Evolutionary conservation across 116 monocot species (phyloP).

Genomic region (Iris pallida): DNA sequence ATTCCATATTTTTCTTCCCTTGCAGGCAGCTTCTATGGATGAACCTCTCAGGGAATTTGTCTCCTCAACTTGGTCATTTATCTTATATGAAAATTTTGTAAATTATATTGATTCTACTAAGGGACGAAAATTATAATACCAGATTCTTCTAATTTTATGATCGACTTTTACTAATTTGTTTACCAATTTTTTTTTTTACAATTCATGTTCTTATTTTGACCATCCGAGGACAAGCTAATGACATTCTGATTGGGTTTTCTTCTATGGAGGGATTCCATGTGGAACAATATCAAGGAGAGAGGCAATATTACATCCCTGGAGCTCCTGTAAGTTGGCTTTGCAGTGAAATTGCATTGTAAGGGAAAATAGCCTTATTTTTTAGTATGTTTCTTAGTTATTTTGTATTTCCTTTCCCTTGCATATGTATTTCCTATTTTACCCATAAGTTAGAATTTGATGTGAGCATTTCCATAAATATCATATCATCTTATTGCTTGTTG

Average conservation of each 20-base stretch:
- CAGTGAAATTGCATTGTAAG: not conserved
- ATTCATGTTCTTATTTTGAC: not conserved
- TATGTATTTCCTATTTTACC: too few species aligned
- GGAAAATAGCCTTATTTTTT: not conserved
- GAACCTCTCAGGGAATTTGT: constrained; percentile 54
- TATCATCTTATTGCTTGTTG: too few species aligned
- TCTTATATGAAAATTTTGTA: constrained; percentile 58
- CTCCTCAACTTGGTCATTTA: constrained; percentile 54
- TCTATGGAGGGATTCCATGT: constrained; percentile 56
- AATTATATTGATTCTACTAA: constrained; percentile 9
- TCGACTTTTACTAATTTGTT: not conserved
- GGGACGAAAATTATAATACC: not conserved
- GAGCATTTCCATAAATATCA: too few species aligned
- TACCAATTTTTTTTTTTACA: not conserved
- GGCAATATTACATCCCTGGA: constrained; percentile 55
- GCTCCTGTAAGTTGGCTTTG: constrained; percentile 53
- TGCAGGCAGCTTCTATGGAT: constrained; percentile 46
- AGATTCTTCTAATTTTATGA: not conserved
- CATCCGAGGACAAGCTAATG: not conserved
- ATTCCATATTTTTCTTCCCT: not conserved
- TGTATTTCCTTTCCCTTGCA: not conserved
- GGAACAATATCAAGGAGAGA: constrained; percentile 58
- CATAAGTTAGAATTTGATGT: too few species aligned
- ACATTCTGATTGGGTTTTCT: constrained; percentile 8
- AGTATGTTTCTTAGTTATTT: not conserved